These are phyloP conservation scores for Vigna angularis DNA, from an alignment of 306 rosid species.

Conservation along the genomic window DNA sequence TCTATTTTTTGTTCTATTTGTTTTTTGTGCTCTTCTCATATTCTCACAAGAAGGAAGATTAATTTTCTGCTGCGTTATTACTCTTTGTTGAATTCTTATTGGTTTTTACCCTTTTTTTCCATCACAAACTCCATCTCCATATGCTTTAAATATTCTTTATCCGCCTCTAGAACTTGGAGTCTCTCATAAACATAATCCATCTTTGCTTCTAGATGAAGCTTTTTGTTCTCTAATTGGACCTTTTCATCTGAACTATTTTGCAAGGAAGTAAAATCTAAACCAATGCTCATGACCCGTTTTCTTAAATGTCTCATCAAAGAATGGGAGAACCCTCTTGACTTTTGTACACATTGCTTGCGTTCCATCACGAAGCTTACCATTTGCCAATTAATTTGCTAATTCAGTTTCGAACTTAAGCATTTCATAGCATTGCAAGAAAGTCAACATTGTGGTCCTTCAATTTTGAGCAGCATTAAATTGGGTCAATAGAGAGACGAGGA, in stretches of 20 bases:
- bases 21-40: too few species aligned
- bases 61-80: too few species aligned
- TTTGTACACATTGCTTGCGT: background rate
- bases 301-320: background rate
- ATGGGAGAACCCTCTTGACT: background rate
- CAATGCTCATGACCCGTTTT: background rate
- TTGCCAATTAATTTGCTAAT: background rate
- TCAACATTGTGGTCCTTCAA: too few species aligned
- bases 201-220: background rate
- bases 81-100: too few species aligned
- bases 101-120: too few species aligned
- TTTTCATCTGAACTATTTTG: conserved; percentile 8
- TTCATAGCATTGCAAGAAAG: too few species aligned
- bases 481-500: too few species aligned
- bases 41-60: too few species aligned
- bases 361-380: background rate
- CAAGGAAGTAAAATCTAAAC: background rate
- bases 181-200: background rate
- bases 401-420: background rate
- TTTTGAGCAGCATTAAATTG: too few species aligned
- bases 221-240: background rate
- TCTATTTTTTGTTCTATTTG: too few species aligned
- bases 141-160: too few species aligned
- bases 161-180: background rate
- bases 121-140: too few species aligned